phyloP scores from a whole-genome alignment of 75 land plant species.

The Azolla pinnata region DNA sequence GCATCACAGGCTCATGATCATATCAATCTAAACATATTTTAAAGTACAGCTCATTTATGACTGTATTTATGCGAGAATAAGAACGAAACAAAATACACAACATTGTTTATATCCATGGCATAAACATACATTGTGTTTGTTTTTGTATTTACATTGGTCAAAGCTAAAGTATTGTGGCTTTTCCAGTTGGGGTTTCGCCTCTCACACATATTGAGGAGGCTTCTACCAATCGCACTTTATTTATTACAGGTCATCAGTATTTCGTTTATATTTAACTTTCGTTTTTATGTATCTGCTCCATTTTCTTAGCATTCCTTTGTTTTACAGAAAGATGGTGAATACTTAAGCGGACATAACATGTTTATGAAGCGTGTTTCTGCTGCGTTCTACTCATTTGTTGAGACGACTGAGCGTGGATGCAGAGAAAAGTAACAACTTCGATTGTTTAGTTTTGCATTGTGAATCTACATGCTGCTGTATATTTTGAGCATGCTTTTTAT shows the following conservation, averaged over 20 bases:
- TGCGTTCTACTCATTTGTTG: conserved; percentile 83
- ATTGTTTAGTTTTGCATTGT: too few species aligned
- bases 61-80: too few species aligned
- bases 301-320: too few species aligned
- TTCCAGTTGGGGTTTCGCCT: conserved; percentile 80
- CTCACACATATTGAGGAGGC: conserved; percentile 73
- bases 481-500: background rate
- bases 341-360: conserved; percentile 88
- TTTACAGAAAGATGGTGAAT: conserved; percentile 91
- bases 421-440: conserved; percentile 62
- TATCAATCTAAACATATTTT: too few species aligned
- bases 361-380: conserved; percentile 73
- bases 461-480: conserved; percentile 4
- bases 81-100: too few species aligned
- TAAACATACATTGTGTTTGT: too few species aligned
- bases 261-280: background rate
- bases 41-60: too few species aligned
- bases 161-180: too few species aligned
- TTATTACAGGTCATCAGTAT: conserved; percentile 56
- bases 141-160: too few species aligned
- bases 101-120: too few species aligned
- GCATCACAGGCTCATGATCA: background rate
- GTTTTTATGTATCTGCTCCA: background rate
- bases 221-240: conserved; percentile 45
- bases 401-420: conserved; percentile 75